Base-by-base conservation (phyloP, 257 asterid species). In the Solanum microdontum region DNA sequence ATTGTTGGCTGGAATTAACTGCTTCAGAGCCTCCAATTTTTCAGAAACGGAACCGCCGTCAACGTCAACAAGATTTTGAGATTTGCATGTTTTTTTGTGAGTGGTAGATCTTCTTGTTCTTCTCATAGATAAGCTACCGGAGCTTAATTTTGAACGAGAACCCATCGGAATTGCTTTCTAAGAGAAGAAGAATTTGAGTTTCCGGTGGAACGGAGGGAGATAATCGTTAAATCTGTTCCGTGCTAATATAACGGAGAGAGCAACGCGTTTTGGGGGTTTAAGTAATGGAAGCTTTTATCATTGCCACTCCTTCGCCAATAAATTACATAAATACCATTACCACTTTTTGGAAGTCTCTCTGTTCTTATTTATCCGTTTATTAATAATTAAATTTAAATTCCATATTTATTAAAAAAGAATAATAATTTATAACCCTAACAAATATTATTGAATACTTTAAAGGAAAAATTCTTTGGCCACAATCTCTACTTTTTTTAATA, bases 1-100 rank as follows among this genome's bases (percentile, higher is more conserved):
- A 9, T 84, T 85, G 48, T 91, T 89, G 10, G 91, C 89, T 0
- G 98, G 97, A 37, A 95, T 88, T 55, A 95, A 97, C 86, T 86
- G 93, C 72, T 92, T 94, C 17, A 96, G 94, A 26, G 97, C 96
- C 89, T 92, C 95, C 89, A 96, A 87, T 91, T 96, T 96, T 87
- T 92, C 94, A 64, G 98, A 88, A 43, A 96, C 91, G 6, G 90
- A 40, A 88, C 86, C 68, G 83, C 28, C 26, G 88, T 84, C 21
- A 66, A 87, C 86, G 4, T 32, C 70, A n/a, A 74, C 66, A 28
- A 19, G 39, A 79, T 76, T 82, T 73, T 55, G 90, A 21, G 88
- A 51, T 75, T 91, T 91, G 79, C 90, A 79, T 30, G 82, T 45
- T 83, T 88, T 88, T 87, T 88, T 87, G 88, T 88, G 84, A 48